These are phyloP conservation scores for Tetrapisispora pingtungensis DNA, from an alignment of 805 yeast species.

Conservation along the genomic window DNA sequence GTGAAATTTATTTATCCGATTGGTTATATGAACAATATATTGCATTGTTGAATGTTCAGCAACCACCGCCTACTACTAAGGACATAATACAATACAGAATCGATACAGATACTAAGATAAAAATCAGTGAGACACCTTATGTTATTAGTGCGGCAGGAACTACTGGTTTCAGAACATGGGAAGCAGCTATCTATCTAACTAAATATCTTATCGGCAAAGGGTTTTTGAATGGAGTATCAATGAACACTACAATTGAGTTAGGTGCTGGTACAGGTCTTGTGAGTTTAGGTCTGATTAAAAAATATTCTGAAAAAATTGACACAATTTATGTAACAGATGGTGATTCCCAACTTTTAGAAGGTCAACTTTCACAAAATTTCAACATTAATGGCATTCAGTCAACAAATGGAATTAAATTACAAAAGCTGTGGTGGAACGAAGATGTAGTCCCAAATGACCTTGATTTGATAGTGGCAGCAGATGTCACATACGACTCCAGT, in stretches of 20 bases:
- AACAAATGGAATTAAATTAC: constrained; percentile 21
- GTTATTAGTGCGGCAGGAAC: constrained; percentile 67
- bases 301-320: constrained; percentile 4
- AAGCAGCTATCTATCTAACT: constrained; percentile 66
- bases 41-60: constrained; percentile 17
- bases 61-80: constrained; percentile 18
- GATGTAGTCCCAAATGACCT: constrained; percentile 33
- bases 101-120: constrained; percentile 11
- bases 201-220: constrained; percentile 28
- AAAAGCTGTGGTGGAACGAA: constrained; percentile 51
- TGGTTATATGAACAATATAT: constrained; percentile 28
- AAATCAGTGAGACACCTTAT: constrained; percentile 50
- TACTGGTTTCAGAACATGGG: constrained; percentile 91
- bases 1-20: constrained; percentile 15
- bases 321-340: constrained; percentile 26
- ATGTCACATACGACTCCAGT: constrained; percentile 71
- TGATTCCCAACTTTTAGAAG: constrained; percentile 19
- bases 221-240: not conserved
- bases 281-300: constrained; percentile 12
- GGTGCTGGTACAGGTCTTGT: constrained; percentile 90
- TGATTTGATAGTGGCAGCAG: constrained; percentile 68
- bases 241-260: constrained; percentile 45
- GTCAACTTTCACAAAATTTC: constrained; percentile 31
- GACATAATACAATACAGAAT: constrained; percentile 30
- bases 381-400: constrained; percentile 32